Percentiles rank a stretch among this genome's conserved stretches.
phyloP scores from a whole-genome alignment of 2,329 filamentous ascomycete species.

The Diaporthe sp. region DNA sequence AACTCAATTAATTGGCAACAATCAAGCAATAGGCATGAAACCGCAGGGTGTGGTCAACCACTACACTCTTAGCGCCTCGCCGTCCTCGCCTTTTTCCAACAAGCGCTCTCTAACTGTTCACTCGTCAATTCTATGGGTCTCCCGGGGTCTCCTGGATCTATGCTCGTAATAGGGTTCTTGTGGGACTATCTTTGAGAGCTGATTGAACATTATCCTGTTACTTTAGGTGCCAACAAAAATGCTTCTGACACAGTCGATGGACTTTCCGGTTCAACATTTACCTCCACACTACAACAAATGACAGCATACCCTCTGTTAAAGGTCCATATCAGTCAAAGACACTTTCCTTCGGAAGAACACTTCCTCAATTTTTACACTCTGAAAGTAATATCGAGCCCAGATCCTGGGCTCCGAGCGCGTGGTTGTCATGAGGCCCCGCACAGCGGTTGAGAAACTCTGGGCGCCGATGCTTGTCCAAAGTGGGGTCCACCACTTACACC shows the following conservation, averaged over 20 bases:
- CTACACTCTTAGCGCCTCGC: neutral
- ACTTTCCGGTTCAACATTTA: neutral
- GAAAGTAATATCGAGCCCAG: neutral
- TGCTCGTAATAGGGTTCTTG: neutral
- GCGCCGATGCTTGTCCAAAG: conserved; percentile 17
- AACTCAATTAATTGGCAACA: neutral
- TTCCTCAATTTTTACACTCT: neutral
- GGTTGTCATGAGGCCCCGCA: conserved; percentile 7
- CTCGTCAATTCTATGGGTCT: no score
- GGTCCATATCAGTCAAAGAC: neutral
- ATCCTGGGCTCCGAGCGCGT: neutral
- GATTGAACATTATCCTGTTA: no score
- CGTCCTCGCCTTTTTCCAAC: neutral
- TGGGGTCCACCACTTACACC: neutral
- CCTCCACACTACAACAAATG: no score
- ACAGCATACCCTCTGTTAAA: neutral
- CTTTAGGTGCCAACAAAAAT: neutral
- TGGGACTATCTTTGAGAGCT: neutral
- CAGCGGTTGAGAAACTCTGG: neutral
- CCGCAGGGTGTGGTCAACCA: neutral
- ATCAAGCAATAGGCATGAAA: neutral
- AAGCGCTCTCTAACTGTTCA: neutral
- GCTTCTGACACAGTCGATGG: neutral
- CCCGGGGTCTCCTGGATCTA: neutral
- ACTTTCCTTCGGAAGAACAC: neutral